These are phyloP conservation scores for Aspergillus floridensis DNA, from an alignment of 2,329 filamentous ascomycete genomes.

Conservation along the genomic window DNA sequence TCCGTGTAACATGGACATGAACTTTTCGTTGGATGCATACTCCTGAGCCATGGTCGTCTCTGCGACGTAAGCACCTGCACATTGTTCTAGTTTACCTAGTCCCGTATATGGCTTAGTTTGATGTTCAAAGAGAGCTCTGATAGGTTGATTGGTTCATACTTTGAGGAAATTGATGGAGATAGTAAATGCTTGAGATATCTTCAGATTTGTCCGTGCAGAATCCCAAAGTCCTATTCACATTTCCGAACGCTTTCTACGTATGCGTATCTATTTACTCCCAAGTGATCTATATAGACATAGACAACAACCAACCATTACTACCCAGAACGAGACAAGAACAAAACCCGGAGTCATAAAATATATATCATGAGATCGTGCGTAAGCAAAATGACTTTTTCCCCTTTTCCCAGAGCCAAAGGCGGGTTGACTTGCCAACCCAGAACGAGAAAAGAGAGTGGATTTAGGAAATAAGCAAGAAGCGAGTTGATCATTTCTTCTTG, in stretches of 20 bases:
- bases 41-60: constrained; percentile 11
- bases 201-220: not conserved
- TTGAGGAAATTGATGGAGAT: not conserved
- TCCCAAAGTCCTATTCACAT: constrained; percentile 9
- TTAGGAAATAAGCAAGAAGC: not conserved
- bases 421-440: not conserved
- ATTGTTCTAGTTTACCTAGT: not conserved
- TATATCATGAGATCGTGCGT: constrained; percentile 30
- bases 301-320: constrained; percentile 11
- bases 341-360: constrained; percentile 13
- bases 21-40: constrained; percentile 30
- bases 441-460: not conserved
- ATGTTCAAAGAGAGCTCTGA: constrained; percentile 46
- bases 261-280: constrained; percentile 3
- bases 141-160: constrained; percentile 20
- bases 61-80: constrained; percentile 31
- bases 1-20: not conserved
- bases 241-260: not conserved
- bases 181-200: not conserved
- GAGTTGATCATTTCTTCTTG: constrained; percentile 36
- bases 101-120: constrained; percentile 20
- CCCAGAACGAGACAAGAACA: constrained; percentile 4
- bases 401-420: not conserved
- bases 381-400: constrained; percentile 14
- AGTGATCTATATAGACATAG: constrained; percentile 10